A percentile compares a stretch with the other conserved stretches of the same genome.
Evolutionary conservation across 345 rosid genomes (phyloP).

Genomic region (Turritis glabra): DNA sequence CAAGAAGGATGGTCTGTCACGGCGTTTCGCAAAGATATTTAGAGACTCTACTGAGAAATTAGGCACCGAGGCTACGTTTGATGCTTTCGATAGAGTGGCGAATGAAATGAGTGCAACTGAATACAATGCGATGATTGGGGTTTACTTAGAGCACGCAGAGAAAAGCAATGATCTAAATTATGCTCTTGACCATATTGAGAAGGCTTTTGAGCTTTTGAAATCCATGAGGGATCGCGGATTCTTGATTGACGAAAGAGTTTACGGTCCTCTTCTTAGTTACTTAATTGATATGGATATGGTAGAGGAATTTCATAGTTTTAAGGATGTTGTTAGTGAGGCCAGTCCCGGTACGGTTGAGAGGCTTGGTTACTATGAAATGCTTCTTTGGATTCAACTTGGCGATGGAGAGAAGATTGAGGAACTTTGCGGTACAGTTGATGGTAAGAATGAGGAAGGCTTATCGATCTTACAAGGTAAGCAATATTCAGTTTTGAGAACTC

Average conservation of each 20-base stretch:
- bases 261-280: conserved; percentile 65
- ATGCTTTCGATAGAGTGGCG: conserved; percentile 55
- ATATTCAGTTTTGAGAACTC: conserved; percentile 6
- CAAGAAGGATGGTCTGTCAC: conserved; percentile 41
- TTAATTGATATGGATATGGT: conserved; percentile 68
- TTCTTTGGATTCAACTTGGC: conserved; percentile 53
- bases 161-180: conserved; percentile 45
- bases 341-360: conserved; percentile 43
- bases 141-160: conserved; percentile 56
- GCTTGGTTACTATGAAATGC: conserved; percentile 88
- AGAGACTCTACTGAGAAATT: conserved; percentile 46
- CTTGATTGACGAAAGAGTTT: conserved; percentile 54
- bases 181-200: conserved; percentile 46
- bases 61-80: conserved; percentile 53
- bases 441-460: conserved; percentile 27
- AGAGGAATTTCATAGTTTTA: conserved; percentile 55
- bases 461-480: conserved; percentile 52
- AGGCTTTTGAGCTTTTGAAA: conserved; percentile 47
- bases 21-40: conserved; percentile 43
- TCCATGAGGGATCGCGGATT: conserved; percentile 78
- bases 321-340: conserved; percentile 43
- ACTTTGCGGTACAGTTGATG: conserved; percentile 47
- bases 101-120: conserved; percentile 66
- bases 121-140: conserved; percentile 54
- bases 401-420: conserved; percentile 58